A percentile compares a stretch with the other conserved stretches of the same genome.
Conservation (phyloP, 2,329 filamentous ascomycete species). For the Xylaria multiplex region DNA sequence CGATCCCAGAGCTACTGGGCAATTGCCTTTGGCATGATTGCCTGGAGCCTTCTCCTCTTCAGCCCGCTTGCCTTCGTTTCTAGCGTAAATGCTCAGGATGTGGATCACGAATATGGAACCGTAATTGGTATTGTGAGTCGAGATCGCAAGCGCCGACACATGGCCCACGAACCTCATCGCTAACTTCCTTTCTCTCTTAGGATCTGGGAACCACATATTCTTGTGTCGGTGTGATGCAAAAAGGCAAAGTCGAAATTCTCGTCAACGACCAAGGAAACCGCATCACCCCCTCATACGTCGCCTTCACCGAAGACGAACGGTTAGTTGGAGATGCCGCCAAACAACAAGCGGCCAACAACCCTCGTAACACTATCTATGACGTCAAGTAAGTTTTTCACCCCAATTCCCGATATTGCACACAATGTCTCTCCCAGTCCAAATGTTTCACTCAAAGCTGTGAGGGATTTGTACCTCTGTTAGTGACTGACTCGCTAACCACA, state of each 20-base stretch:
- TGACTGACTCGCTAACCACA: slow-evolving; percentile 43
- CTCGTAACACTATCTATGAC: slow-evolving; percentile 79
- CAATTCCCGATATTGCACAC: neutral
- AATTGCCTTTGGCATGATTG: slow-evolving; percentile 86
- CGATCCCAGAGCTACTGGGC: slow-evolving; percentile 74
- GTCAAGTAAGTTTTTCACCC: slow-evolving; percentile 73
- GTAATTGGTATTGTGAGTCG: slow-evolving; percentile 86
- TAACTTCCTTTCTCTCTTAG: slow-evolving; percentile 48
- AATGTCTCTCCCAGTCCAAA: neutral
- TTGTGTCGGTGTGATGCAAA: slow-evolving; percentile 95
- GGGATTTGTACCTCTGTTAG: slow-evolving; percentile 5
- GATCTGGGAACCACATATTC: slow-evolving; percentile 89
- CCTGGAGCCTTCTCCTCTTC: slow-evolving; percentile 92
- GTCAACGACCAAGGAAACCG: slow-evolving; percentile 97
- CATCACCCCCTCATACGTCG: slow-evolving; percentile 94
- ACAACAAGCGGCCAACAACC: slow-evolving; percentile 90
- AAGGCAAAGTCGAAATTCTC: slow-evolving; percentile 93
- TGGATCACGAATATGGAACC: slow-evolving; percentile 79
- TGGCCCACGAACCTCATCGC: neutral
- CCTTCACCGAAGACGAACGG: slow-evolving; percentile 96
- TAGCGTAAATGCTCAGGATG: slow-evolving; percentile 76
- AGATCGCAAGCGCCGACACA: neutral
- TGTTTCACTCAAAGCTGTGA: neutral
- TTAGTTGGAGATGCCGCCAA: slow-evolving; percentile 97
- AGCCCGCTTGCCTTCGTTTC: slow-evolving; percentile 86